Conservation (phyloP, 164 flowering plant species). For the Macadamia tetraphylla region DNA sequence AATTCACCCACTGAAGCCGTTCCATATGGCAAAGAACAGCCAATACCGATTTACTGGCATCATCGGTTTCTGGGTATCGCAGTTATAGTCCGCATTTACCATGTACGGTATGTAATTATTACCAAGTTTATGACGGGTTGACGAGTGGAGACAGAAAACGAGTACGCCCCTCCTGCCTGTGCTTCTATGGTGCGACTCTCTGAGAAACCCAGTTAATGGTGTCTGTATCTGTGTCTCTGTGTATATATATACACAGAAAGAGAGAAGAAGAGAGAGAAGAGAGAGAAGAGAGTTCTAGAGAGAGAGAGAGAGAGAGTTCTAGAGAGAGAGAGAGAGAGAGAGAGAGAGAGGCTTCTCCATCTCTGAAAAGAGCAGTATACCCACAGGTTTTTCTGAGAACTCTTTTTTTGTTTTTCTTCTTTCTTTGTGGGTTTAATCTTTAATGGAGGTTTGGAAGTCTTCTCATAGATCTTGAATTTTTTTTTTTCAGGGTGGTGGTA, state of each 20-base stretch:
- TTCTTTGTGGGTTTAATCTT: neutral
- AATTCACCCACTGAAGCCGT: neutral
- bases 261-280: neutral
- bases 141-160: slow-evolving; percentile 3
- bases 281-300: too few species aligned
- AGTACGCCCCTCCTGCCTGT: neutral
- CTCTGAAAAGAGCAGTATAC: too few species aligned
- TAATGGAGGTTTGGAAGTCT: slow-evolving; percentile 9
- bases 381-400: too few species aligned
- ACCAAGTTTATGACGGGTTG: slow-evolving; percentile 12
- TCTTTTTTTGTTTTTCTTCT: neutral
- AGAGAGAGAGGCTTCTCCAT: too few species aligned
- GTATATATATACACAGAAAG: too few species aligned
- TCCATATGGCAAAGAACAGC: slow-evolving; percentile 16
- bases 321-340: too few species aligned
- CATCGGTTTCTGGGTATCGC: slow-evolving; percentile 26
- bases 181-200: neutral
- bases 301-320: neutral
- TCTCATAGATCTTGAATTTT: slow-evolving; percentile 1
- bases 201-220: slow-evolving; percentile 6
- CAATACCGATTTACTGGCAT: slow-evolving; percentile 13
- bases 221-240: too few species aligned
- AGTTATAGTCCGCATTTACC: slow-evolving; percentile 28
- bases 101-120: slow-evolving; percentile 21
- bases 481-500: neutral